Base-by-base conservation (phyloP, 2,329 filamentous ascomycete genomes). In the Paecilomyces variotii region DNA sequence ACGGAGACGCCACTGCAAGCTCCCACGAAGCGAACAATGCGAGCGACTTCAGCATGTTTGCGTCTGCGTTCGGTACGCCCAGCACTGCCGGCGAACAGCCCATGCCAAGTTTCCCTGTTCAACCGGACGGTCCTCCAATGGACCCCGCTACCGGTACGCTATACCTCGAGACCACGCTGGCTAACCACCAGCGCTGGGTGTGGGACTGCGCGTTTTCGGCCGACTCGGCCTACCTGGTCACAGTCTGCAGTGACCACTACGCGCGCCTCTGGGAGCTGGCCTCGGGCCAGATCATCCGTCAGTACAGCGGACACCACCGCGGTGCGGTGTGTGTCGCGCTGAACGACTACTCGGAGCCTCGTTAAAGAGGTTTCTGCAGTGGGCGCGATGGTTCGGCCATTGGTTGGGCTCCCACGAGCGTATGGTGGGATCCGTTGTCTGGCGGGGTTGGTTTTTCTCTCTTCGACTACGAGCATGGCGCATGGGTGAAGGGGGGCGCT, bases 141-240 rank as follows among this genome's bases (percentile, higher is more conserved):
- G 68, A 77, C 63, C 68, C 74, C 54, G 64, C 72, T 70, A 68
- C 76, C 70, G 7, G 84, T 81, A 72, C 87, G 80, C 50, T 94
- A 65, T 88, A 87, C 9, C 83, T 96, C 24, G 90, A 96, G 74
- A 91, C 91, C 2, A 95, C 91, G 1, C 83, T 97, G 1, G 89
- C 89, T 25, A 90, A 89, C 57, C 92, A 97, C 75, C 92, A 97
- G 76, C 87, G 92, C 57, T 97, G 92, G 92, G 92, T 97, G 0
- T 97, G 92, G 92, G 92, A 97, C 73, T 97, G 92, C 69, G 92
- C 92, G 0, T 97, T 97, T 76, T 93, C 89, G 61, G 92, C 92
- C 27, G 92, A 97, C 72, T 92, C 88, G 34, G 92, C 92, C 0
- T 97, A 97, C 69, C 80, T 97, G 5, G 92, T 97, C 11, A 97